Evolutionary conservation across 2,329 filamentous ascomycete species (phyloP).

Genomic region (Arthrobotrys entomopaga): DNA sequence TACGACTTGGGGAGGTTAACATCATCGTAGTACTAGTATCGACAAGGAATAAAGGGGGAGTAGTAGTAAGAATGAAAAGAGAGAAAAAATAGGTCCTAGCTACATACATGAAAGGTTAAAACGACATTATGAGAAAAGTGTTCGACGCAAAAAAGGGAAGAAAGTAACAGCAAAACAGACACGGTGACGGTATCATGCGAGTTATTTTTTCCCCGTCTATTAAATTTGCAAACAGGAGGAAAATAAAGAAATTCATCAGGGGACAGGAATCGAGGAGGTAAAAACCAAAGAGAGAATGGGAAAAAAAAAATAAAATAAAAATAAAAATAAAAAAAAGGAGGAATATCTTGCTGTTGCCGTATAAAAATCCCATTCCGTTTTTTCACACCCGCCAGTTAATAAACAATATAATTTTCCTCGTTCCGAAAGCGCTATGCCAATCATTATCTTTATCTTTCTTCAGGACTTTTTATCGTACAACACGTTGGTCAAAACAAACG

Average conservation of each 20-base stretch:
- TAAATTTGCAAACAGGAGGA: slow-evolving; percentile 3
- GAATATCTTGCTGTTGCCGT: slow-evolving; percentile 56
- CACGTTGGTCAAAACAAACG: slow-evolving; percentile 41
- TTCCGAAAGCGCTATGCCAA: slow-evolving; percentile 42
- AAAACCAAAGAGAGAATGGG: neutral
- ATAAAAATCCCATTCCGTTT: slow-evolving; percentile 55
- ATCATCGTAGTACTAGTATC: neutral
- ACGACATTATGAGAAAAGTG: slow-evolving; percentile 21
- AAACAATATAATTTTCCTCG: slow-evolving; percentile 49
- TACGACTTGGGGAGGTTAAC: neutral
- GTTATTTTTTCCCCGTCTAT: slow-evolving; percentile 55
- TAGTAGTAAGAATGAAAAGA: slow-evolving; percentile 2
- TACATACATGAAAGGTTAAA: slow-evolving; percentile 52
- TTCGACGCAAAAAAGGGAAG: slow-evolving; percentile 1
- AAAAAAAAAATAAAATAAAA: neutral
- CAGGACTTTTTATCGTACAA: slow-evolving; percentile 56
- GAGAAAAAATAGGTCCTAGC: slow-evolving; percentile 36
- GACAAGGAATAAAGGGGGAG: neutral
- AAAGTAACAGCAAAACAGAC: slow-evolving; percentile 15
- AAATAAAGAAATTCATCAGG: slow-evolving; percentile 9
- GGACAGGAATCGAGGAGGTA: neutral
- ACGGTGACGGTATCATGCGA: slow-evolving; percentile 53
- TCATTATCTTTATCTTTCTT: slow-evolving; percentile 50
- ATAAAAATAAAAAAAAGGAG: slow-evolving; percentile 3
- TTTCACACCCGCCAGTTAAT: slow-evolving; percentile 36